Base-by-base conservation (phyloP, 2,329 filamentous ascomycete species). In the Alternaria burnsii region DNA sequence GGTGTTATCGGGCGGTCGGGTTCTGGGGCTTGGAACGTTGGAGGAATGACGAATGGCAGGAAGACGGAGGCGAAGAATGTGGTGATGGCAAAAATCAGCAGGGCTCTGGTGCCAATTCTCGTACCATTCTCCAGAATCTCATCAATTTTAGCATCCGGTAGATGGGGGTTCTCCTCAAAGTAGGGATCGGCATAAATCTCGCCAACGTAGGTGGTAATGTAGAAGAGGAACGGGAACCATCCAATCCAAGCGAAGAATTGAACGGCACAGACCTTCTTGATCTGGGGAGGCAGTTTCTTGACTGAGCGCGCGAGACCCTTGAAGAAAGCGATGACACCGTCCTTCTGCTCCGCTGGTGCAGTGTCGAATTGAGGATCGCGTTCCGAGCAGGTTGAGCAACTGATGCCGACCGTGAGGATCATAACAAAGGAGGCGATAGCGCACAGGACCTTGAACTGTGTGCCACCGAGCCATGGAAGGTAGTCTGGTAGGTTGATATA, bases 221-320 rank as follows among this genome's bases (percentile, higher is more conserved):
- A 98, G 81, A 97, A 97, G 3, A 98, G 85, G 77, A 97, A 93
- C 1, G 94, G 94, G 72, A 97, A 98, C 88, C 94, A 97, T 53
- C 93, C 94, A 58, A 97, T 89, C 94, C 94, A 98, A 5, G 93
- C 92, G 62, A 89, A 94, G 71, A 83, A 80, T 56, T 84, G 82
- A 0, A 83, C 81, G 53, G 79, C 71, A 59, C 94, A 97, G 38
- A 97, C 92, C 65, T 88, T 89, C 63, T 86, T 86, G 66, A 95
- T 93, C 78, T 97, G 93, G 0, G 89, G 89, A 1, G 94, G 94
- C 7, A 98, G 83, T 40, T 89, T 86, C 70, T 86, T 88, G 65
- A 97, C 91, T 0, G 93, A 93, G 50, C 84, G 86, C 76, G 91
- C 89, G 3, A 97, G 88, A 69, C 88, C 87, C 66, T 83, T 85